These are phyloP conservation scores for Aspergillus cristatus DNA, from an alignment of 495 filamentous ascomycete genomes.

Conservation along the genomic window DNA sequence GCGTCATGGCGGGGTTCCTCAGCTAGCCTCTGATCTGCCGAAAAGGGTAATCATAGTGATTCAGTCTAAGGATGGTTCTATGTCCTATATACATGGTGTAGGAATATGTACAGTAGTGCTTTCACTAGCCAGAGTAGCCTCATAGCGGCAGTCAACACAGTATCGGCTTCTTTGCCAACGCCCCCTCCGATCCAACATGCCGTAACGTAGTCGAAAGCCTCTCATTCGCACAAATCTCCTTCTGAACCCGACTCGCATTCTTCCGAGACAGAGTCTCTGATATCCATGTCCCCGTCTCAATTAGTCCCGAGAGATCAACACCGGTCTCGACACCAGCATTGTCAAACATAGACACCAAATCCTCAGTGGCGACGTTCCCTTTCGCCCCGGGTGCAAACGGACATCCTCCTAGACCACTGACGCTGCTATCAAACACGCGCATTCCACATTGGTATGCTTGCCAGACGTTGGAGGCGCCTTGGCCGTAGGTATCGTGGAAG, in stretches of 20 bases:
- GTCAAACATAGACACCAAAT: slow-evolving; percentile 34
- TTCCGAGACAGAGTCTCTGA: slow-evolving; percentile 15
- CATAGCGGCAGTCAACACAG: no score
- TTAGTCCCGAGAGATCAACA: slow-evolving; percentile 24
- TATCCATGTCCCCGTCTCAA: slow-evolving; percentile 30
- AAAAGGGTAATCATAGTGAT: no score
- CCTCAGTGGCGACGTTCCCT: slow-evolving; percentile 36
- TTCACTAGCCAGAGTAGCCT: no score
- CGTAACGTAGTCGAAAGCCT: no score
- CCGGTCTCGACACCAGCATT: slow-evolving; percentile 29
- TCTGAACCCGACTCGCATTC: neutral
- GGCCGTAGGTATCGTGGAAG: slow-evolving; percentile 40
- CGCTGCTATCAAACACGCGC: slow-evolving; percentile 34
- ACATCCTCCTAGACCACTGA: slow-evolving; percentile 37
- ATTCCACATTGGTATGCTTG: slow-evolving; percentile 32
- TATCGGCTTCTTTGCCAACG: no score
- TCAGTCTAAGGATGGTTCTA: no score
- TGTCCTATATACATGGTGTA: no score
- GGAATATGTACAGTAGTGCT: no score
- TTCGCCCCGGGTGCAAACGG: slow-evolving; percentile 39
- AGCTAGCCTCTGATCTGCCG: no score
- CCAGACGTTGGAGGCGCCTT: slow-evolving; percentile 34
- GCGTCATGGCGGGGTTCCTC: no score
- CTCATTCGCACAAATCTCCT: no score
- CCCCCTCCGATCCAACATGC: neutral